Evolutionary conservation across 768 basidiomycete species (phyloP).

Genomic region (Russula sp.): DNA sequence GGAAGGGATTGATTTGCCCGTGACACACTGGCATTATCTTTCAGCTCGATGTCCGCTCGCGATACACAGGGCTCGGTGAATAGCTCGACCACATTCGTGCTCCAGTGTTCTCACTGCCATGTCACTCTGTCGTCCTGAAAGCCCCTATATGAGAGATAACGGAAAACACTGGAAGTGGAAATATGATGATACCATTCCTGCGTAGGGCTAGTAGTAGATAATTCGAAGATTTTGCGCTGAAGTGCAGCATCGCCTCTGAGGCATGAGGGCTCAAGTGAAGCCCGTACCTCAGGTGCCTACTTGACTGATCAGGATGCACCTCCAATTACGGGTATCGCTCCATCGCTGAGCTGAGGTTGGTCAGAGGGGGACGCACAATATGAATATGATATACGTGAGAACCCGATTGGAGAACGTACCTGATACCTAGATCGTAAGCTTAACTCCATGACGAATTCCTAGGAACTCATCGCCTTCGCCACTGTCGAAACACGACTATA

Average conservation of each 20-base stretch:
- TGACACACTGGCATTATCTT: slow-evolving; percentile 43
- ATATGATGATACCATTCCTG: slow-evolving; percentile 57
- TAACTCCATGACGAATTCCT: slow-evolving; percentile 9
- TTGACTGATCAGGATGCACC: slow-evolving; percentile 50
- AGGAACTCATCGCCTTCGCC: not conserved
- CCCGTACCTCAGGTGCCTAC: slow-evolving; percentile 52
- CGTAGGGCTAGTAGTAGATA: not conserved
- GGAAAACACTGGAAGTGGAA: not conserved
- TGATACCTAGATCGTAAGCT: slow-evolving; percentile 6
- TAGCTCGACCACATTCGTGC: slow-evolving; percentile 51
- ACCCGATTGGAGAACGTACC: not conserved
- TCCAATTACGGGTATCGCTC: slow-evolving; percentile 49
- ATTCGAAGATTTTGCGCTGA: not conserved
- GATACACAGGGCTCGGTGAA: slow-evolving; percentile 41
- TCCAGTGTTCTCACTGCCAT: slow-evolving; percentile 47
- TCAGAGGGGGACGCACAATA: not conserved
- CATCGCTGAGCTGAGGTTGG: slow-evolving; percentile 39
- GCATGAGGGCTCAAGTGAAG: not conserved
- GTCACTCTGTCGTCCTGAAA: slow-evolving; percentile 41
- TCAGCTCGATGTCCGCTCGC: slow-evolving; percentile 57
- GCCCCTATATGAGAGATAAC: slow-evolving; percentile 5
- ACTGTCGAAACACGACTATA: not conserved
- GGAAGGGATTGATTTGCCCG: slow-evolving; percentile 45
- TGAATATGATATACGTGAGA: not conserved
- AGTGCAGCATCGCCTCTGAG: not conserved